phyloP scores from a whole-genome alignment of 306 rosid genomes.

The Quillaja saponaria region DNA sequence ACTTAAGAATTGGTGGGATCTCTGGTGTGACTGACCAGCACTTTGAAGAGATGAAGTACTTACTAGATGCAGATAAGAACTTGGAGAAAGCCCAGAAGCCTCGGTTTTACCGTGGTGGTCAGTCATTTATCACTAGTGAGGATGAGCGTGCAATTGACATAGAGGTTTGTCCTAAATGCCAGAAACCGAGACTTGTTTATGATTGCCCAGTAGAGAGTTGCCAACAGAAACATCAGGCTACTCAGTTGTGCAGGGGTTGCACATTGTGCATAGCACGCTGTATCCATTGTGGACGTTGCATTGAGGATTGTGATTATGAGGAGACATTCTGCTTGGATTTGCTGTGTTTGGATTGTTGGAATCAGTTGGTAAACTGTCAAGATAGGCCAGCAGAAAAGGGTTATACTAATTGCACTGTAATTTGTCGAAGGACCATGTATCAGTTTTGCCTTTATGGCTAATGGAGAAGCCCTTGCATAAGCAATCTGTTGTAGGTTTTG shows the following conservation, averaged over 20 bases:
- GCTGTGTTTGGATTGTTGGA: slow-evolving; percentile 51
- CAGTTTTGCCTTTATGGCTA: slow-evolving; percentile 47
- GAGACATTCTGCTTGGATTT: slow-evolving; percentile 53
- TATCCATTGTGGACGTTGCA: slow-evolving; percentile 52
- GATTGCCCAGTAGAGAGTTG: slow-evolving; percentile 67
- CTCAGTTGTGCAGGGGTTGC: slow-evolving; percentile 61
- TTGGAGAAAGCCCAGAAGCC: slow-evolving; percentile 43
- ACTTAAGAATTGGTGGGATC: slow-evolving; percentile 46
- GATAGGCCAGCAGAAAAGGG: slow-evolving; percentile 35
- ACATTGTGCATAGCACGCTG: slow-evolving; percentile 50
- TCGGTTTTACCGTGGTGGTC: slow-evolving; percentile 42
- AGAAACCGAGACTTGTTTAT: slow-evolving; percentile 43
- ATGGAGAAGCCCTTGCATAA: slow-evolving; percentile 17
- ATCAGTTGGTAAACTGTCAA: slow-evolving; percentile 30
- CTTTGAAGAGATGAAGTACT: slow-evolving; percentile 49
- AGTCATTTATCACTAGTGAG: slow-evolving; percentile 28
- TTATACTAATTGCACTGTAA: slow-evolving; percentile 30
- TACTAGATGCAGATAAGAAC: slow-evolving; percentile 38
- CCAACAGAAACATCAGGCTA: slow-evolving; percentile 39
- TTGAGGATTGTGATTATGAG: slow-evolving; percentile 45
- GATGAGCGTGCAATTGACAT: slow-evolving; percentile 56
- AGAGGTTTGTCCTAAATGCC: slow-evolving; percentile 62
- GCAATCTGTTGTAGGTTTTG: slow-evolving; percentile 14
- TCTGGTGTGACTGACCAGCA: slow-evolving; percentile 40
- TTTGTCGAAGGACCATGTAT: slow-evolving; percentile 36